Percentiles rank a stretch among this genome's conserved stretches.
phyloP scores from a whole-genome alignment of 2,329 filamentous ascomycete genomes.

The Apiospora koreana region DNA sequence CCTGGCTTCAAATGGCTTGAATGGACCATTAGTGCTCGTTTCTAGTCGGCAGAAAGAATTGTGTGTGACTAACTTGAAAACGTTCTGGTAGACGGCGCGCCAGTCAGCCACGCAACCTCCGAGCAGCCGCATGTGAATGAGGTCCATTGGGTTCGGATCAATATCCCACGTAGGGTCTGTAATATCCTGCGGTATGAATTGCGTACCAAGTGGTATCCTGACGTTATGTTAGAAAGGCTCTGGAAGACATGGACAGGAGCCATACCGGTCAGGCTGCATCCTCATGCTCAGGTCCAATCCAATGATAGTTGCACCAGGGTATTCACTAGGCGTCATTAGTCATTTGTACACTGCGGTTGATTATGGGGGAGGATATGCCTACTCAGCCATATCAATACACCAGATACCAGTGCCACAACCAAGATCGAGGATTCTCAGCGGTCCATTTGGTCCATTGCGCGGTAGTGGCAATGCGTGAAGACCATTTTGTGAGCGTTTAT shows the following conservation, averaged over 20 bases:
- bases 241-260: neutral
- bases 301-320: conserved; percentile 27
- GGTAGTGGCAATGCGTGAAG: conserved; percentile 37
- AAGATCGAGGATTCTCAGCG: conserved; percentile 59
- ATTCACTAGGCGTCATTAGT: neutral
- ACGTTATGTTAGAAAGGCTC: neutral
- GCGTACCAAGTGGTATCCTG: conserved; percentile 18
- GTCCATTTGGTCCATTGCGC: conserved; percentile 22
- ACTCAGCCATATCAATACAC: conserved; percentile 84
- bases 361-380: conserved; percentile 21
- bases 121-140: conserved; percentile 82
- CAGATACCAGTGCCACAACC: conserved; percentile 91
- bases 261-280: conserved; percentile 37
- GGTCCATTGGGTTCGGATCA: conserved; percentile 65
- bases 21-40: conserved; percentile 21
- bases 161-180: conserved; percentile 68
- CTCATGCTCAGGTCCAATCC: conserved; percentile 38
- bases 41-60: neutral
- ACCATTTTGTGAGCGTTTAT: conserved; percentile 22
- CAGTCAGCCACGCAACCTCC: conserved; percentile 77
- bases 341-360: neutral
- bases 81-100: conserved; percentile 71
- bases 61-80: conserved; percentile 56
- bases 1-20: conserved; percentile 74
- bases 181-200: conserved; percentile 73